Conservation (phyloP, 2,329 filamentous ascomycete genomes). For the Escovopsis sp. region DNA sequence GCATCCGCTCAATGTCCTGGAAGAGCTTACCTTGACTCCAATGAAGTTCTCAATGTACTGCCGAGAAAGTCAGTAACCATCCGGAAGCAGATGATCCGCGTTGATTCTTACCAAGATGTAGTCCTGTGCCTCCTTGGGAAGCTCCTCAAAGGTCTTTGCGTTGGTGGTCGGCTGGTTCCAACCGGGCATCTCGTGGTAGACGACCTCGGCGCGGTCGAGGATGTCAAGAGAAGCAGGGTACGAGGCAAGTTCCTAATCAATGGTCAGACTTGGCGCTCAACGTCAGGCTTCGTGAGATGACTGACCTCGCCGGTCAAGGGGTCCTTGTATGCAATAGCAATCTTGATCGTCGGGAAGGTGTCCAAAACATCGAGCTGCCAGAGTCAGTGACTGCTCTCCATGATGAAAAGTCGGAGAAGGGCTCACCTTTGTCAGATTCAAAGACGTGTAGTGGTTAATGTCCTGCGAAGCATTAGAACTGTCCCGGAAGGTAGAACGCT, state of each 20-base stretch:
- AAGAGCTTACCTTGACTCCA: slow-evolving; percentile 34
- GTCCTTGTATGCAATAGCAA: slow-evolving; percentile 54
- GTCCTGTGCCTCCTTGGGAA: slow-evolving; percentile 48
- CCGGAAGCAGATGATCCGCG: too few species aligned
- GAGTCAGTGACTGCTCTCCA: slow-evolving; percentile 24
- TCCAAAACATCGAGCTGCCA: slow-evolving; percentile 46
- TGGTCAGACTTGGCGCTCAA: too few species aligned
- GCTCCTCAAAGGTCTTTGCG: slow-evolving; percentile 40
- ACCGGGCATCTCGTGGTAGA: slow-evolving; percentile 53
- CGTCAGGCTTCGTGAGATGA: too few species aligned
- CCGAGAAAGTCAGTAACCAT: too few species aligned
- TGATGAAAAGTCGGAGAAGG: background rate
- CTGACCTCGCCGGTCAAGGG: slow-evolving; percentile 14
- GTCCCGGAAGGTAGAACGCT: too few species aligned
- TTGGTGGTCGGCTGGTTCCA: slow-evolving; percentile 46
- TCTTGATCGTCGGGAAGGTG: slow-evolving; percentile 58
- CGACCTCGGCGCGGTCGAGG: slow-evolving; percentile 44
- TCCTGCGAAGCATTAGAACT: slow-evolving; percentile 12
- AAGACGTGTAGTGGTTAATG: slow-evolving; percentile 51
- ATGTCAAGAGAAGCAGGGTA: slow-evolving; percentile 50
- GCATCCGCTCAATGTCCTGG: background rate
- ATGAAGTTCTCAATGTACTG: slow-evolving; percentile 52
- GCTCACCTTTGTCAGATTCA: slow-evolving; percentile 39
- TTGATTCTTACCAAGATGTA: slow-evolving; percentile 31
- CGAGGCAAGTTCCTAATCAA: slow-evolving; percentile 17